Percentiles rank a stretch among this genome's conserved stretches.
Conservation (phyloP, 176 grass and related monocot species). For the Themeda triandra region DNA sequence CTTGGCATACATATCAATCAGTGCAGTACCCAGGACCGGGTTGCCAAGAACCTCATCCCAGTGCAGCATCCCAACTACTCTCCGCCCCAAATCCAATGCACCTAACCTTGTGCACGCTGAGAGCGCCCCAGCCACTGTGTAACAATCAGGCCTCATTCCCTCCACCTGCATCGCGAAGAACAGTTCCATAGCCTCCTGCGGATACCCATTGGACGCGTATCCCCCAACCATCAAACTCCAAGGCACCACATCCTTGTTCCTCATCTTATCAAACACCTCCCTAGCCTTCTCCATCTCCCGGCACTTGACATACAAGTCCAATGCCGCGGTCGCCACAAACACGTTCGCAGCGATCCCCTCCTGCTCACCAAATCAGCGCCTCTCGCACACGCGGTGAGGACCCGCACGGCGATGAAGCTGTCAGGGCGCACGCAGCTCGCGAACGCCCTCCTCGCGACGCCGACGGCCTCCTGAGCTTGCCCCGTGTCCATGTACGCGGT, state of each 20-base stretch:
- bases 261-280: conserved; percentile 51
- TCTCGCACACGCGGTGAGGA: conserved; percentile 48
- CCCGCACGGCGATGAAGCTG: conserved; percentile 46
- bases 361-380: conserved; percentile 32
- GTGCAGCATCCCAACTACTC: conserved; percentile 16
- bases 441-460: conserved; percentile 14
- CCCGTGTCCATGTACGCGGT: conserved; percentile 44
- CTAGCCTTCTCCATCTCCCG: conserved; percentile 50
- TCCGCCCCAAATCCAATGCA: conserved; percentile 48
- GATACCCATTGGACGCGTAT: conserved; percentile 55
- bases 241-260: conserved; percentile 44
- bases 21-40: conserved; percentile 53
- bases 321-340: conserved; percentile 49
- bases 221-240: conserved; percentile 68
- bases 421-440: conserved; percentile 38
- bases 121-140: conserved; percentile 44
- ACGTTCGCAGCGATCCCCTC: conserved; percentile 26
- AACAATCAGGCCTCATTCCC: conserved; percentile 46
- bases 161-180: conserved; percentile 55
- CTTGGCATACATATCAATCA: conserved; percentile 76
- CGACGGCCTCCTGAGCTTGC: conserved; percentile 6
- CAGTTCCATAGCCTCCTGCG: conserved; percentile 49
- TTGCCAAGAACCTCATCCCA: conserved; percentile 49
- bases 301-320: conserved; percentile 60
- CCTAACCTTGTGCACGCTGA: conserved; percentile 57